Base-by-base conservation (phyloP, 495 filamentous ascomycete genomes). In the Trichoderma erinaceum region DNA sequence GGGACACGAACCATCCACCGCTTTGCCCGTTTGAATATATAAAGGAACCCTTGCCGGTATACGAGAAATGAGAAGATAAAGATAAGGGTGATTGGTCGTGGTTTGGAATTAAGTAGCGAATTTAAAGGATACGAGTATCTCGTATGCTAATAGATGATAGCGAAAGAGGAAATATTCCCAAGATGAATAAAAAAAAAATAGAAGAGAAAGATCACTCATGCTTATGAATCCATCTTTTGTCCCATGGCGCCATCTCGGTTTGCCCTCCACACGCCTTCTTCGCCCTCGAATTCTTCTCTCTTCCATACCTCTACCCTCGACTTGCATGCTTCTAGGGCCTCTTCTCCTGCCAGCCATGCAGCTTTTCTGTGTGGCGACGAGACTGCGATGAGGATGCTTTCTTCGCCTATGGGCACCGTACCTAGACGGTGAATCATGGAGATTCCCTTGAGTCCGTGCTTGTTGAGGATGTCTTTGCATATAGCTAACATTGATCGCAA, bases 241-340 rank as follows among this genome's bases (percentile, higher is more conserved):
- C 87, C 89, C 10, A 73, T 76, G 74, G 80, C 78, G 61, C 91
- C 88, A 80, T 97, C 93, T 73, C 89, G 79, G 82, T 98, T 98
- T 69, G 90, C 92, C 81, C 93, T 88, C 94, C 94, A 98, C 66
- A 96, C 87, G 61, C 84, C 86, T 66, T 91, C 92, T 68, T 86
- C 87, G 13, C 83, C 88, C 23, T 77, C 86, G 85, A 98, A 98
- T 73, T 91, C 89, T 82, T 99, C 95, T 74, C 85, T 81, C 80
- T 99, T 99, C 95, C 95, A 99, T 64, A 99, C 88, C 84, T 99
- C 95, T 50, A 90, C 90, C 69, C 82, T 84, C 72, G 84, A 86
- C 80, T 99, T 99, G 72, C 90, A 92, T 73, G 82, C 79, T 83
- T 98, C 94, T 71, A 99, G 79, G 48, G 92, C 89, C 80, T 94